Base-by-base conservation (phyloP, 2,329 filamentous ascomycete species). In the Colletotrichum plurivorum region DNA sequence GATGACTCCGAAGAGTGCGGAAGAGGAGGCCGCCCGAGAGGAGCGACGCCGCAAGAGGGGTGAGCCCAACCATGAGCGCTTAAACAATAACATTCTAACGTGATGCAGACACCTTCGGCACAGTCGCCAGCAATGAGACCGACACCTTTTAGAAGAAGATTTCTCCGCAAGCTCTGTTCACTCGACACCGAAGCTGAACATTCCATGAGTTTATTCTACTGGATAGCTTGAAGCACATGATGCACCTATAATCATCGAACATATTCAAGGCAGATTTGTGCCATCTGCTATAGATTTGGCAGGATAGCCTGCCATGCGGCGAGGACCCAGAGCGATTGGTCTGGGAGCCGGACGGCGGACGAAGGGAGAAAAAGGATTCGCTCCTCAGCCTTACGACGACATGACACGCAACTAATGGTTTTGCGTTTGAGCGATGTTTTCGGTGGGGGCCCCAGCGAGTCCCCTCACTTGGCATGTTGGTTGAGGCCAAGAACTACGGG, bases 41-140 rank as follows among this genome's bases (percentile, higher is more conserved):
- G 85, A 87, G 70, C 81, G 84, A 71, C 81, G 87, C 73, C 82
- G 85, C 49, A 90, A 90, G 81, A 84, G 88, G 84, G 85, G 88
- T 90, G 80, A 75, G 84, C 73, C 25, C 15, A 22, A 1, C 53
- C 18, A 7, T 20, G 9, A 48, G 31, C 10, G 31, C 8, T 3
- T 4, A 3, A 3, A 51, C 5, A 45, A 15, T 15, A 15, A 3
- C 31, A 31, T 46, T 31, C 67, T 75, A 67, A 76, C 58, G 4
- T 18, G 25, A 49, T 13, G 6, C 31, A 87, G 85, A 88, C 76
- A 88, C 86, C 53, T 88, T 88, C 75, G 86, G 86, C 64, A 83
- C 84, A 2, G 76, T 85, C 65, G 81, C 81, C 22, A 87, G 84
- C 71, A 83, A 86, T 71, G 86, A 88, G 68, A 85, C 84, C 39